These are phyloP conservation scores for Lunasporangiospora selenospora DNA, from an alignment of 192 early-diverging fungal species.

Conservation along the genomic window DNA sequence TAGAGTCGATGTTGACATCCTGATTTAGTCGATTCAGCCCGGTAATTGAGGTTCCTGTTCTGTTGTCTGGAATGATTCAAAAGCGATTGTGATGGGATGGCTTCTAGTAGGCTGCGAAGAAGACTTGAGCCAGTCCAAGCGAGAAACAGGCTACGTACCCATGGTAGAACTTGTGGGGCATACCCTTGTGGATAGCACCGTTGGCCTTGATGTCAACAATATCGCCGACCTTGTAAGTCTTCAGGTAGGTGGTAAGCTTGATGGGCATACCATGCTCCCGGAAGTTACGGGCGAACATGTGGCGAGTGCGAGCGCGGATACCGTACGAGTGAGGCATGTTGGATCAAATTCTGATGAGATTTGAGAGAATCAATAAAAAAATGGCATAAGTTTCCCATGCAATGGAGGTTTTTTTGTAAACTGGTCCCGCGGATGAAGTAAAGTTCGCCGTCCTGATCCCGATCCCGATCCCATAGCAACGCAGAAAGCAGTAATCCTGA, in stretches of 20 bases:
- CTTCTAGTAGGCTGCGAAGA: too few relatives aligned
- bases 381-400: slow-evolving; percentile 20
- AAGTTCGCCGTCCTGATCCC: neutral
- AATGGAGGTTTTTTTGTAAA: neutral
- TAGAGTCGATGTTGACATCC: too few relatives aligned
- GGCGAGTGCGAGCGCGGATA: slow-evolving; percentile 97
- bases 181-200: slow-evolving; percentile 99
- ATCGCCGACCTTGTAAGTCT: slow-evolving; percentile 98
- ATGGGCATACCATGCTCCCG: slow-evolving; percentile 89
- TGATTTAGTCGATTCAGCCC: too few relatives aligned
- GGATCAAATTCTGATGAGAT: slow-evolving; percentile 39
- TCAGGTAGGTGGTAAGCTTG: slow-evolving; percentile 96
- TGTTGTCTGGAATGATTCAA: too few relatives aligned
- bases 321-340: slow-evolving; percentile 86
- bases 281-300: slow-evolving; percentile 98
- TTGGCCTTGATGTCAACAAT: slow-evolving; percentile 99
- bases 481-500: too few relatives aligned
- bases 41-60: too few relatives aligned
- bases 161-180: slow-evolving; percentile 99
- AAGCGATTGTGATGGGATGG: too few relatives aligned
- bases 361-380: slow-evolving; percentile 8
- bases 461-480: too few relatives aligned
- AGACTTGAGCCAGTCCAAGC: neutral
- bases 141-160: slow-evolving; percentile 57
- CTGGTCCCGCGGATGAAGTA: neutral